Evolutionary conservation across 345 rosid species (phyloP).

Genomic region (Noccaea bulbosa): DNA sequence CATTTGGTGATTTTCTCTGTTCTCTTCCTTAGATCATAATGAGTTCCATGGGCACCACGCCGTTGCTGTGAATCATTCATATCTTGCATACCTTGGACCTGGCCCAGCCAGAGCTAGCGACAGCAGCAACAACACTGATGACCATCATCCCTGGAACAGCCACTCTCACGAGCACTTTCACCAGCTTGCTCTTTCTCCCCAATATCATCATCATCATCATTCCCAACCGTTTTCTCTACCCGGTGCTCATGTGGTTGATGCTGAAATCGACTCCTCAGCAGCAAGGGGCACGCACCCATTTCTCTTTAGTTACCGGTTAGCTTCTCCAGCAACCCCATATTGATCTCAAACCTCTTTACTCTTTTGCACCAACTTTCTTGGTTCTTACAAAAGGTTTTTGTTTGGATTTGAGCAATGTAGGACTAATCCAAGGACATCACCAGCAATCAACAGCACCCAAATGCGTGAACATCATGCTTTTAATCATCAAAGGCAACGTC

Average conservation of each 20-base stretch:
- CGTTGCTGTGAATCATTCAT: slow-evolving; percentile 55
- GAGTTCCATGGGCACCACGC: slow-evolving; percentile 57
- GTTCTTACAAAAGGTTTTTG: background rate
- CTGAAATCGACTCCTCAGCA: slow-evolving; percentile 53
- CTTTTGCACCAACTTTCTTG: background rate
- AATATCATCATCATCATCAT: slow-evolving; percentile 49
- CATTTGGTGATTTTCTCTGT: slow-evolving; percentile 23
- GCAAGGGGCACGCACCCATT: slow-evolving; percentile 53
- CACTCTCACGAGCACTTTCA: slow-evolving; percentile 50
- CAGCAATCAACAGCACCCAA: slow-evolving; percentile 50
- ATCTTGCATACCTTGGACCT: slow-evolving; percentile 60
- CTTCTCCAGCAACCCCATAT: slow-evolving; percentile 20
- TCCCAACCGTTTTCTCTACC: slow-evolving; percentile 52
- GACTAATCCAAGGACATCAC: slow-evolving; percentile 57
- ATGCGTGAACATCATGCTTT: slow-evolving; percentile 54
- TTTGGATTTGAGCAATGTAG: slow-evolving; percentile 40
- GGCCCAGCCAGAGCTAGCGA: slow-evolving; percentile 51
- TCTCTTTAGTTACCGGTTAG: slow-evolving; percentile 61
- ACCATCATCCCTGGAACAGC: slow-evolving; percentile 59
- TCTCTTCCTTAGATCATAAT: slow-evolving; percentile 51
- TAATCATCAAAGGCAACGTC: slow-evolving; percentile 54
- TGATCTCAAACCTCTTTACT: slow-evolving; percentile 11
- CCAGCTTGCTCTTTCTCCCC: slow-evolving; percentile 62
- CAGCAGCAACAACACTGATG: slow-evolving; percentile 49
- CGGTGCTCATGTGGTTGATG: slow-evolving; percentile 49